Evolutionary conservation across 176 grass and related monocot genomes (phyloP), one percentile per base, ranked within the genome.

Genomic region (Tillandsia leiboldiana): DNA sequence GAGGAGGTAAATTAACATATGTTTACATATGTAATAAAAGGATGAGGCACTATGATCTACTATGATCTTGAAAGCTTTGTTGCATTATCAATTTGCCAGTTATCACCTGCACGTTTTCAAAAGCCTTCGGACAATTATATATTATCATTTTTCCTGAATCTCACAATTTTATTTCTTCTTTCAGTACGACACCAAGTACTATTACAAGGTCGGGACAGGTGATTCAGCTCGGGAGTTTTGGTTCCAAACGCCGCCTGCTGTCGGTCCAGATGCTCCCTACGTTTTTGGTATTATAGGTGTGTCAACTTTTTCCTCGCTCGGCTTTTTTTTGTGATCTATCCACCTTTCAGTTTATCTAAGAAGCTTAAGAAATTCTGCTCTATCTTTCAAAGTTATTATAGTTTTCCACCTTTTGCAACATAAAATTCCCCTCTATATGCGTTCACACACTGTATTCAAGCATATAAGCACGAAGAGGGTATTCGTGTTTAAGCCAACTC

Each of bases 271-370:
- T 87, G 86, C 86, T 67, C 54, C 84, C 15, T 97, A 90, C 74
- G 87, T 72, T 67, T 92, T 97, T 73, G 93, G 93, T 62, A 87
- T 97, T 74, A 97, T 97, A 81, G 93, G 93, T 97, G 75, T 66
- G 78, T 71, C 49, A 65, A 69, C 66, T 17, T 52, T 72, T 54
- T 57, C 42, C 79, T 42, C 66, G 1, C 2, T 15, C 1, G 6
- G 1, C 6, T 9, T 8, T 59, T 59, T 14, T 18, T 9, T 59
- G 9, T 59, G 54, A n/a, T 7, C 8, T 17, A 22, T n/a, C 54
- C 54, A 15, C 7, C 54, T 22, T 20, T 6, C 20, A 59, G 14
- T 59, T 59, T 22, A 17, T 15, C 15, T 18, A 59, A 59, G 14
- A 18, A 59, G 14, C 54, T 59, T 59, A 8, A 17, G 54, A 59